Evolutionary conservation across 192 early-diverging fungal genomes (phyloP).

Genomic region (Rhizophagus sp.): DNA sequence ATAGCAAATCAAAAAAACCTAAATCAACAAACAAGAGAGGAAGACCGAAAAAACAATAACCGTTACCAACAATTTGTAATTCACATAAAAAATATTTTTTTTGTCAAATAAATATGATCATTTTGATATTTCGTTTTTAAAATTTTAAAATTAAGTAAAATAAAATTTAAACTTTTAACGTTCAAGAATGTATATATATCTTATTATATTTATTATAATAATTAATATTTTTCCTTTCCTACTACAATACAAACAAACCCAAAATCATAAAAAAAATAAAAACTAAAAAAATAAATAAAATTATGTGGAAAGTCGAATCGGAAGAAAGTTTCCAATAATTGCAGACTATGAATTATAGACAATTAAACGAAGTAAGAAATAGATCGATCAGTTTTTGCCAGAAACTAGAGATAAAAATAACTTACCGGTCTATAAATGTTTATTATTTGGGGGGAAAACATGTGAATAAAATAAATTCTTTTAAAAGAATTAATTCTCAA

Average conservation of each 20-base stretch:
- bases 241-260: no score
- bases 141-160: no score
- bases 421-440: constrained; percentile 19
- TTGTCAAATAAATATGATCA: background rate
- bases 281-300: background rate
- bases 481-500: no score
- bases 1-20: background rate
- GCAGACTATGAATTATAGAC: constrained; percentile 38
- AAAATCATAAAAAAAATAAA: background rate
- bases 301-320: constrained; percentile 43
- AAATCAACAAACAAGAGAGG: background rate
- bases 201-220: background rate
- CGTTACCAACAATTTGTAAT: background rate
- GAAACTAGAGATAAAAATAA: background rate
- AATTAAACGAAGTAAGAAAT: background rate
- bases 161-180: no score
- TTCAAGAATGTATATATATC: background rate
- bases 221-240: background rate
- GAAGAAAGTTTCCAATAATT: constrained; percentile 74
- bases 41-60: background rate
- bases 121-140: background rate
- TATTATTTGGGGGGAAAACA: no score
- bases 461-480: background rate
- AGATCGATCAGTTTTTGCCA: background rate
- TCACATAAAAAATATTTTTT: background rate